Evolutionary conservation across 805 yeast genomes (phyloP), one percentile per base, ranked within the genome.

Genomic region (Metschnikowia amazonensis): DNA sequence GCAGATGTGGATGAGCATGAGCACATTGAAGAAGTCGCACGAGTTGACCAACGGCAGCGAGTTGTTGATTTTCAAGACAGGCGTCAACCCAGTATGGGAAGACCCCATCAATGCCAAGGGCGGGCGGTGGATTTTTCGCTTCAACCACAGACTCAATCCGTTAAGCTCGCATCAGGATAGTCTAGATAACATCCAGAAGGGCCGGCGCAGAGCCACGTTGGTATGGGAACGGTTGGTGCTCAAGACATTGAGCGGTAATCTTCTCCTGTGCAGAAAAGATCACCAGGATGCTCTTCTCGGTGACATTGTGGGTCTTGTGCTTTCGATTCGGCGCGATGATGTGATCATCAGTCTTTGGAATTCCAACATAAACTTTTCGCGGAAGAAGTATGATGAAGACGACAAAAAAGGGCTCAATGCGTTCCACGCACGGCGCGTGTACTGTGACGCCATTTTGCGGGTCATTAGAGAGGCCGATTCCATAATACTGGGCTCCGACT

Each of bases 11-110:
- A 55, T 65, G 51, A 58, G 73, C 29, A 52, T 77, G 30, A 48
- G 70, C 8, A 60, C 62, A 23, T 55, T 79, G 46, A 72, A 70
- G 51, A 62, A 60, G 32, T 60, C 75, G 1, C 59, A 59, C 41
- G 70, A 69, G 32, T 60, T 76, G 46, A 62, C 67, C 16, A 60
- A 62, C 38, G 80, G 80, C 17, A 69, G 80, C 21, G 84, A 81
- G 57, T 67, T 76, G 44, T 76, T 79, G 48, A 60, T 82, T 8
- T 82, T 82, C 64, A 79, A 80, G 52, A 65, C 73, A 27, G 84
- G 83, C 2, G 71, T 80, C 30, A 75, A 76, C 51, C 87, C 87
- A 9, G 76, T 79, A 40, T 81, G 87, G 86, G 86, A 81, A 57
- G 86, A 82, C 57, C 81, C 82, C 7, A 66, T 72, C 41, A 81